Evolutionary conservation across 2,329 filamentous ascomycete species (phyloP).

Genomic region (Torrubiella hemipterigena): DNA sequence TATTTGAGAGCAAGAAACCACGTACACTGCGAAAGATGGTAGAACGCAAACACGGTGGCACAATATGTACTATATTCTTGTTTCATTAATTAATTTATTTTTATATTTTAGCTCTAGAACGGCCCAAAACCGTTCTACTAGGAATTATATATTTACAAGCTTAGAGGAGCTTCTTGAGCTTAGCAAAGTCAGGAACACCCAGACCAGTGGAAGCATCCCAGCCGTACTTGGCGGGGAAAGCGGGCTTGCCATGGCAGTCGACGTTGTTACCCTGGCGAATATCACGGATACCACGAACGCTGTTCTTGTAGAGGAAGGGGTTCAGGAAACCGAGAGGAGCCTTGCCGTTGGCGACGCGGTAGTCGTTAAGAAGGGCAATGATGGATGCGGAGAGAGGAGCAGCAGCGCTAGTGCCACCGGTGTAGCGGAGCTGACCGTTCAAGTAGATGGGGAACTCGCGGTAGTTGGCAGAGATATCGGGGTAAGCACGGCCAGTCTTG

Average conservation of each 20-base stretch:
- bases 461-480: not conserved
- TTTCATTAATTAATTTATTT: too few species aligned
- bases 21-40: too few species aligned
- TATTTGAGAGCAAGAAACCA: too few species aligned
- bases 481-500: not conserved
- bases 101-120: too few species aligned
- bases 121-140: too few species aligned
- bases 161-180: not conserved
- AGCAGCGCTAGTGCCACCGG: not conserved
- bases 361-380: not conserved
- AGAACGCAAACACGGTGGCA: too few species aligned
- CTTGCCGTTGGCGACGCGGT: not conserved
- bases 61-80: too few species aligned
- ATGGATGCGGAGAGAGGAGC: not conserved
- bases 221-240: constrained; percentile 5
- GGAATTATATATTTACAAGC: too few species aligned
- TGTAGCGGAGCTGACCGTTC: not conserved
- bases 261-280: constrained; percentile 5
- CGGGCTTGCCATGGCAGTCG: constrained; percentile 4
- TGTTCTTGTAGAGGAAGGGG: not conserved
- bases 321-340: not conserved
- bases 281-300: constrained; percentile 8
- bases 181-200: not conserved
- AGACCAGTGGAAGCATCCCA: constrained; percentile 12
- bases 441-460: not conserved